Evolutionary conservation across 352 stramenopile genomes (phyloP), one percentile per base, ranked within the genome.

Genomic region (Globisporangium viniferum): DNA sequence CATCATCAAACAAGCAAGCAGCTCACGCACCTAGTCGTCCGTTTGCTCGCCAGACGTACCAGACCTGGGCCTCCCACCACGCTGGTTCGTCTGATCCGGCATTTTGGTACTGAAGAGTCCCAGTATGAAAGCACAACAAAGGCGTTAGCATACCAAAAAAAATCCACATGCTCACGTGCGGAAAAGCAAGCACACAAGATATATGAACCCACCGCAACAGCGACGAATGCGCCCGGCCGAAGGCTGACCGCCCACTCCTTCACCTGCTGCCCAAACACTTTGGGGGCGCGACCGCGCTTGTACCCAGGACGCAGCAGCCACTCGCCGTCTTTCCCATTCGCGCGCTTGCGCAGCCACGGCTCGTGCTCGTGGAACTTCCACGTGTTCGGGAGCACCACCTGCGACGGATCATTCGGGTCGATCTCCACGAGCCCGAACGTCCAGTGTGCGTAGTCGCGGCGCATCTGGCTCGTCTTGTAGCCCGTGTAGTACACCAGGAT

Each of bases 1-100:
- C 39, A 7, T 46, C 39, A 20, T 14, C 39, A 46, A 24, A n/a
- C 46, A 60, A 59, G 44, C 31, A 20, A 29, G 15, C 44, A 48
- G 35, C 35, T 24, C 44, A n/a, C 33, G 20, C 54, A 92, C 86
- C 73, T 77, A 84, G 70, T 41, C 81, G 79, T 5, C 84, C 85
- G 18, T 88, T 80, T 9, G 80, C 80, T 54, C 81, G 77, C 87
- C 87, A 94, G 10, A 89, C 66, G 63, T 94, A 93, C 87, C 87
- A 94, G n/a, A 86, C 85, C 64, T 94, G 87, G 1, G 87, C 87
- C 62, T 94, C 85, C 87, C 87, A 94, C 84, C 84, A 94, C 27
- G 74, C 80, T 0, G 81, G 73, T 57, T 94, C 82, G 1, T 74
- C 60, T 2, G 81, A 86, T n/a, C 76, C 86, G 54, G 72, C 70